Evolutionary conservation across 2,329 filamentous ascomycete species (phyloP).

Genomic region (Neopestalotiopsis sp.): DNA sequence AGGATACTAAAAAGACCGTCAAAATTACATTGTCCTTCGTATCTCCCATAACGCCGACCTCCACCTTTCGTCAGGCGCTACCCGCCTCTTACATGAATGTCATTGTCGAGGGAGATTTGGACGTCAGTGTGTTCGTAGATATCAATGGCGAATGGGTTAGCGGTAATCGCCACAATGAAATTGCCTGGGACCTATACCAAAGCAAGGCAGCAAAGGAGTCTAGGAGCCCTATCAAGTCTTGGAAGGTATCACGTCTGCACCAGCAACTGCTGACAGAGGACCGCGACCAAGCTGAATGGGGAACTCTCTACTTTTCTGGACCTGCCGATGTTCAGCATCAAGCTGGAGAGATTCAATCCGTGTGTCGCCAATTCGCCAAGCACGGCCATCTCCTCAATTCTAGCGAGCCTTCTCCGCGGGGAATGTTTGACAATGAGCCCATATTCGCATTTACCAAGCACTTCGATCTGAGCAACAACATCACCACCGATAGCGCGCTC

Average conservation of each 20-base stretch:
- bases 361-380: conserved; percentile 73
- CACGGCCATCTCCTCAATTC: conserved; percentile 69
- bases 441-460: conserved; percentile 79
- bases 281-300: conserved; percentile 81
- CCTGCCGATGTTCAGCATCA: conserved; percentile 72
- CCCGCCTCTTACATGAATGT: conserved; percentile 83
- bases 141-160: conserved; percentile 83
- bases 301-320: conserved; percentile 76
- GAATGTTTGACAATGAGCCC: conserved; percentile 78
- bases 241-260: conserved; percentile 62
- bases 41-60: conserved; percentile 81
- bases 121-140: conserved; percentile 70
- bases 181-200: conserved; percentile 70
- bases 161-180: conserved; percentile 70
- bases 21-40: conserved; percentile 60
- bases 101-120: conserved; percentile 68
- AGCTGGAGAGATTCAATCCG: conserved; percentile 67
- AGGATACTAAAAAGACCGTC: conserved; percentile 28
- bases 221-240: conserved; percentile 62
- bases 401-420: conserved; percentile 69
- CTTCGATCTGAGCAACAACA: conserved; percentile 53
- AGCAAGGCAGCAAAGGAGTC: conserved; percentile 37
- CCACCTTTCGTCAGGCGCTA: conserved; percentile 78
- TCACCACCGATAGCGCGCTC: conserved; percentile 57
- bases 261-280: conserved; percentile 78